Evolutionary conservation across 2,329 filamentous ascomycete species (phyloP).

Genomic region (Phyllosticta citrichinensis): DNA sequence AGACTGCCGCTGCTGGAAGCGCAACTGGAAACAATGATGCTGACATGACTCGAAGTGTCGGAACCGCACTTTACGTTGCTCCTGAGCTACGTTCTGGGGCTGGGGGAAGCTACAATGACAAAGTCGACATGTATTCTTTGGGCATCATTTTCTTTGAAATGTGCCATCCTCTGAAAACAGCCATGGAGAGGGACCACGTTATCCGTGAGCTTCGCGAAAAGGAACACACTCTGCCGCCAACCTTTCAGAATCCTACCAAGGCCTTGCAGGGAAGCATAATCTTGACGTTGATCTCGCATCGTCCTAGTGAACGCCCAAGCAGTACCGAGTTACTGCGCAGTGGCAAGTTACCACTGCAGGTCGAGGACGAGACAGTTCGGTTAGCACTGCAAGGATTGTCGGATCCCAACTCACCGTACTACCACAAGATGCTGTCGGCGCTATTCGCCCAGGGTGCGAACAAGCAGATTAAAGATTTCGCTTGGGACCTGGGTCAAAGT

Average conservation of each 20-base stretch:
- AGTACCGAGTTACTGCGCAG: conserved; percentile 74
- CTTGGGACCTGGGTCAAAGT: conserved; percentile 36
- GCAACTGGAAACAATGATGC: conserved; percentile 23
- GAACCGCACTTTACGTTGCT: conserved; percentile 84
- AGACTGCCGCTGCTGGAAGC: conserved; percentile 25
- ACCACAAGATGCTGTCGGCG: conserved; percentile 78
- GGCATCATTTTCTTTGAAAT: conserved; percentile 99
- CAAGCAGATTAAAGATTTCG: conserved; percentile 64
- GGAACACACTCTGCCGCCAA: conserved; percentile 57
- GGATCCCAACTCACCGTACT: conserved; percentile 77
- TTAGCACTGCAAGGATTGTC: conserved; percentile 71
- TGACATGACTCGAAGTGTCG: conserved; percentile 61
- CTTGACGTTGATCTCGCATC: conserved; percentile 68
- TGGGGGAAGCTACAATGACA: conserved; percentile 73
- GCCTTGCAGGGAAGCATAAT: conserved; percentile 66
- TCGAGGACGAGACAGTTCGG: conserved; percentile 85
- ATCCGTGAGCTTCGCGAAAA: conserved; percentile 60
- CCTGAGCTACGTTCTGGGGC: conserved; percentile 76
- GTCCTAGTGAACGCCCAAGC: conserved; percentile 71
- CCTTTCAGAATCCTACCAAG: conserved; percentile 63
- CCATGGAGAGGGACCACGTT: conserved; percentile 54
- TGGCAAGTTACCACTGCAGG: conserved; percentile 78
- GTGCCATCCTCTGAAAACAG: conserved; percentile 56
- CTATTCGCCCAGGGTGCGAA: conserved; percentile 64
- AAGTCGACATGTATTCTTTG: conserved; percentile 97